These are phyloP conservation scores for Psilocybe cyanescens DNA, from an alignment of 768 basidiomycete species.

Conservation along the genomic window DNA sequence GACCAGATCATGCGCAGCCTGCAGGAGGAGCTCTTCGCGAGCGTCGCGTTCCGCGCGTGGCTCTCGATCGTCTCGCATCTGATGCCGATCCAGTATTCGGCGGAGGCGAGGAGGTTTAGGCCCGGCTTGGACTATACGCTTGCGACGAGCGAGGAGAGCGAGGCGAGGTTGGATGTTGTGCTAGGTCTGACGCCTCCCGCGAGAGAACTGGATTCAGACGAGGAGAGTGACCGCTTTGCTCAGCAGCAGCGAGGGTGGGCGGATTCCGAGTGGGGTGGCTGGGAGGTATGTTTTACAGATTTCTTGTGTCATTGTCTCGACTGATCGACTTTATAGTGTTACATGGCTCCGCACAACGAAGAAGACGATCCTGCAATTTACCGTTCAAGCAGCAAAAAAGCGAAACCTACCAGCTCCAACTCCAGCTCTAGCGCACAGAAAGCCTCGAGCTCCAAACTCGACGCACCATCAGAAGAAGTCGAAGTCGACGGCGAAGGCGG, in stretches of 20 bases:
- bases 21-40: slow-evolving; percentile 79
- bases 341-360: slow-evolving; percentile 93
- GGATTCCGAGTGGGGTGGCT: slow-evolving; percentile 85
- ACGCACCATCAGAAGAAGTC: background rate
- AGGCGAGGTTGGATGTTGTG: slow-evolving; percentile 83
- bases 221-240: slow-evolving; percentile 26
- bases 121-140: slow-evolving; percentile 96
- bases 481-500: background rate
- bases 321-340: slow-evolving; percentile 57
- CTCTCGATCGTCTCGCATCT: slow-evolving; percentile 71
- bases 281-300: slow-evolving; percentile 68
- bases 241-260: slow-evolving; percentile 55
- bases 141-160: slow-evolving; percentile 83
- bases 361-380: slow-evolving; percentile 97
- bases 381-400: slow-evolving; percentile 58
- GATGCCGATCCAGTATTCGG: slow-evolving; percentile 70
- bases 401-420: slow-evolving; percentile 18
- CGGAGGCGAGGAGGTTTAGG: slow-evolving; percentile 87
- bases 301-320: slow-evolving; percentile 9
- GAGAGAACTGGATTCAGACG: slow-evolving; percentile 28
- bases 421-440: background rate
- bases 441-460: slow-evolving; percentile 8
- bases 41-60: slow-evolving; percentile 91
- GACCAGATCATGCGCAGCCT: slow-evolving; percentile 66
- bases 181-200: slow-evolving; percentile 82